A percentile compares a stretch with the other conserved stretches of the same genome.
Conservation (phyloP, 2,329 filamentous ascomycete species). For the Pyricularia grisea region DNA sequence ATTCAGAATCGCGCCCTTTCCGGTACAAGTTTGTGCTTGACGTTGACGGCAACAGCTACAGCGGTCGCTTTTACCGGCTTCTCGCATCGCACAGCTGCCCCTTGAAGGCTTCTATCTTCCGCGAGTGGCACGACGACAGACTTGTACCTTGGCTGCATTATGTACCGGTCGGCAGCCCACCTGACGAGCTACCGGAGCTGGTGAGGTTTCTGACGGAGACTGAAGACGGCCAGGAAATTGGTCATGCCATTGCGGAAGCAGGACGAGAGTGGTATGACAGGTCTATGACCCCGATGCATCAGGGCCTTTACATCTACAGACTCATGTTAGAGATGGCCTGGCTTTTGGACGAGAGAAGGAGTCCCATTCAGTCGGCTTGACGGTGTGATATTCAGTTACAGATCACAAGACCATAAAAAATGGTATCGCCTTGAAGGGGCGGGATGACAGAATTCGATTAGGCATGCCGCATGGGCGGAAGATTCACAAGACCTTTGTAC, state of each 20-base stretch:
- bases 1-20: conserved; percentile 22
- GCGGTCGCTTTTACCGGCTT: conserved; percentile 41
- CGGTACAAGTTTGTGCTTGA: conserved; percentile 36
- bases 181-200: conserved; percentile 43
- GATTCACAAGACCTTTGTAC: not conserved
- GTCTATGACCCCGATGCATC: conserved; percentile 46
- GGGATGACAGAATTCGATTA: not conserved
- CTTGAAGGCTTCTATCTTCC: conserved; percentile 41
- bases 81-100: conserved; percentile 35
- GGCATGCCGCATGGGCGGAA: not conserved
- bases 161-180: conserved; percentile 37
- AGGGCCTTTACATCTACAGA: conserved; percentile 50
- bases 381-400: not conserved
- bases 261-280: conserved; percentile 44
- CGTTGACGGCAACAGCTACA: conserved; percentile 46
- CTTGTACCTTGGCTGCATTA: conserved; percentile 49
- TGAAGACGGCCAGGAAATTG: conserved; percentile 34
- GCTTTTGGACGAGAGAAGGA: conserved; percentile 22
- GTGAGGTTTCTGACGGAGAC: conserved; percentile 34
- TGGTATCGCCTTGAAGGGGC: not conserved
- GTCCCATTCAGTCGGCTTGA: not conserved
- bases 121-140: conserved; percentile 50
- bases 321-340: conserved; percentile 45
- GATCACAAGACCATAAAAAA: not conserved
- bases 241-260: conserved; percentile 38